Evolutionary conservation across 169 alveolate genomes (phyloP).

Genomic region (Plasmodium berghei): DNA sequence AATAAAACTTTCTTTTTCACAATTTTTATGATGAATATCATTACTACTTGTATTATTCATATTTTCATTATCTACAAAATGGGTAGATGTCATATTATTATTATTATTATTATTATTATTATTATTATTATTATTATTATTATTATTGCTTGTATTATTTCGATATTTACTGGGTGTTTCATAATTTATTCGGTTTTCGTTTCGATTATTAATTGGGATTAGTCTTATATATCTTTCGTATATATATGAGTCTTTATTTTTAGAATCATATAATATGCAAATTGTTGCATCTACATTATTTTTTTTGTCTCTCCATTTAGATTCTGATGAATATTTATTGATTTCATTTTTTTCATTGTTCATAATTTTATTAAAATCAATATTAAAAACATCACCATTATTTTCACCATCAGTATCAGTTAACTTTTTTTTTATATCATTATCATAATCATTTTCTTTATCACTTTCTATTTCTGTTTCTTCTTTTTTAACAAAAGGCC

Average conservation of each 20-base stretch:
- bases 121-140: not conserved
- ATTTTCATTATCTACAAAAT: not conserved
- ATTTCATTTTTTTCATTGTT: not conserved
- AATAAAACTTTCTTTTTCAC: not conserved
- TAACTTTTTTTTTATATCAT: not conserved
- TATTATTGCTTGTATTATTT: not conserved
- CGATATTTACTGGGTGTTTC: not conserved
- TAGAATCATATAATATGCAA: slow-evolving; percentile 67
- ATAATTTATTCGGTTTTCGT: not conserved
- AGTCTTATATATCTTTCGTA: slow-evolving; percentile 59
- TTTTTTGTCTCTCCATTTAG: slow-evolving; percentile 4
- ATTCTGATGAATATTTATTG: not conserved
- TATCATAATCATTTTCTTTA: not conserved
- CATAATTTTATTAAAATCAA: not conserved
- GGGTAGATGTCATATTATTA: not conserved
- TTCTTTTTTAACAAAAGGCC: not conserved
- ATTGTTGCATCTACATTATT: slow-evolving; percentile 25
- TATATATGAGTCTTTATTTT: slow-evolving; percentile 20
- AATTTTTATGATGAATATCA: not conserved
- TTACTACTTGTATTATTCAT: not conserved
- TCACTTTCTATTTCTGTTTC: not conserved
- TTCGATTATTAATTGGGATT: slow-evolving; percentile 14
- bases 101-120: not conserved
- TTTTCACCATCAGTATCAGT: not conserved
- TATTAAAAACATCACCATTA: not conserved